A percentile compares a stretch with the other conserved stretches of the same genome.
Evolutionary conservation across 2,329 filamentous ascomycete genomes (phyloP).

Genomic region (Aaosphaeria arxii): DNA sequence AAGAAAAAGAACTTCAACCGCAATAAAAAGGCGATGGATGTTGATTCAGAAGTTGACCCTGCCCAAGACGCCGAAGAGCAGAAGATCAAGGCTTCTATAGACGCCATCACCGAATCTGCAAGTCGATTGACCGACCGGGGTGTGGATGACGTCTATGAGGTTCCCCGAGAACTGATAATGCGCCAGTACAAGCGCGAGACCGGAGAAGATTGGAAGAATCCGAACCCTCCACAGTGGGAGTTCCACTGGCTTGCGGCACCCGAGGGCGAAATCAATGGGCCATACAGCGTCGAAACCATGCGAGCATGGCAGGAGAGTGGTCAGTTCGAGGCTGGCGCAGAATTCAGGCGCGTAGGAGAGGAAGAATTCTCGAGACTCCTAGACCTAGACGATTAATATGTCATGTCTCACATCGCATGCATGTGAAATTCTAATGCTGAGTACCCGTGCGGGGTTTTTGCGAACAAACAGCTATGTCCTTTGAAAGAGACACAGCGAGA

Average conservation of each 20-base stretch:
- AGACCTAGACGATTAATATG: constrained; percentile 32
- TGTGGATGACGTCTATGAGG: constrained; percentile 86
- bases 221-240: constrained; percentile 67
- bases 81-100: constrained; percentile 2
- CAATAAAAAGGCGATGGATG: constrained; percentile 49
- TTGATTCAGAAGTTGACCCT: constrained; percentile 59
- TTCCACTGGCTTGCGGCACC: constrained; percentile 89
- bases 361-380: constrained; percentile 43
- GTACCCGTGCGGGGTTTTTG: too few species aligned
- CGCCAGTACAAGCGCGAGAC: constrained; percentile 82
- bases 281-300: constrained; percentile 84
- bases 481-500: too few species aligned
- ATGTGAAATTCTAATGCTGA: too few species aligned
- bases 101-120: constrained; percentile 68
- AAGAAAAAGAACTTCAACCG: constrained; percentile 54
- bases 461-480: too few species aligned
- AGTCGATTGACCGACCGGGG: constrained; percentile 82
- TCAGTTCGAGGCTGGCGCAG: constrained; percentile 88
- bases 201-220: constrained; percentile 77
- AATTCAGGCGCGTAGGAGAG: constrained; percentile 44
- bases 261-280: constrained; percentile 78
- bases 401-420: too few species aligned
- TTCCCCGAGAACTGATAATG: constrained; percentile 77
- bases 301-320: constrained; percentile 86
- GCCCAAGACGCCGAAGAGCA: constrained; percentile 54